Evolutionary conservation across 371 early-diverging fungal species (phyloP).

Genomic region (Mucor lusitanicus): DNA sequence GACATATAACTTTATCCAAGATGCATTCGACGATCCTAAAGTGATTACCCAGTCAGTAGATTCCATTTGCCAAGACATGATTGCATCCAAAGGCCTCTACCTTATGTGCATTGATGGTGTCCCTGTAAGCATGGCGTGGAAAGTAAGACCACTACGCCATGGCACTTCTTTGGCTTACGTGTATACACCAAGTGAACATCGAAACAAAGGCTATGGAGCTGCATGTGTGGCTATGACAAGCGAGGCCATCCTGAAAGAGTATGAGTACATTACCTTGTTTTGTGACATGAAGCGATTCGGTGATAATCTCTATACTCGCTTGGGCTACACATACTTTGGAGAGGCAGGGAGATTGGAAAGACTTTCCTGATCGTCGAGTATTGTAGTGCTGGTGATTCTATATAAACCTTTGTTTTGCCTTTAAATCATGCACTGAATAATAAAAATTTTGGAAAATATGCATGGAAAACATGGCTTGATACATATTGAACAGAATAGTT

Average conservation of each 20-base stretch:
- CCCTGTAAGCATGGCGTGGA: constrained; percentile 24
- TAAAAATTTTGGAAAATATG: too few relatives aligned
- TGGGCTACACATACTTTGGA: constrained; percentile 8
- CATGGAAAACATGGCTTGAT: too few relatives aligned
- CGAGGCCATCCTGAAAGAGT: constrained; percentile 9
- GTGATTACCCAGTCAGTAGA: background rate
- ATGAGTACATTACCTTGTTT: constrained; percentile 15
- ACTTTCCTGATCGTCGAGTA: background rate
- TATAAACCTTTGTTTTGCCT: too few relatives aligned
- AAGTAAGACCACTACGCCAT: constrained; percentile 10
- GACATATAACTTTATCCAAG: background rate
- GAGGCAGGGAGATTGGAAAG: constrained; percentile 2
- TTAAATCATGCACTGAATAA: too few relatives aligned
- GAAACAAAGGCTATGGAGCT: constrained; percentile 13
- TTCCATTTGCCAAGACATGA: background rate
- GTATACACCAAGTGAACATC: constrained; percentile 9
- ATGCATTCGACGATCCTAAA: background rate
- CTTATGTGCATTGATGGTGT: background rate
- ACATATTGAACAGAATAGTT: too few relatives aligned
- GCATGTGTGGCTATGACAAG: constrained; percentile 9
- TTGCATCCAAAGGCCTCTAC: background rate
- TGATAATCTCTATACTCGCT: constrained; percentile 12
- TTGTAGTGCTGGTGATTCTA: too few relatives aligned
- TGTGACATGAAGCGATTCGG: background rate
- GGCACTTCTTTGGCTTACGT: constrained; percentile 17